These are phyloP conservation scores for Polyrhizophydium stewartii DNA, from an alignment of 371 early-diverging fungal genomes.

Conservation along the genomic window DNA sequence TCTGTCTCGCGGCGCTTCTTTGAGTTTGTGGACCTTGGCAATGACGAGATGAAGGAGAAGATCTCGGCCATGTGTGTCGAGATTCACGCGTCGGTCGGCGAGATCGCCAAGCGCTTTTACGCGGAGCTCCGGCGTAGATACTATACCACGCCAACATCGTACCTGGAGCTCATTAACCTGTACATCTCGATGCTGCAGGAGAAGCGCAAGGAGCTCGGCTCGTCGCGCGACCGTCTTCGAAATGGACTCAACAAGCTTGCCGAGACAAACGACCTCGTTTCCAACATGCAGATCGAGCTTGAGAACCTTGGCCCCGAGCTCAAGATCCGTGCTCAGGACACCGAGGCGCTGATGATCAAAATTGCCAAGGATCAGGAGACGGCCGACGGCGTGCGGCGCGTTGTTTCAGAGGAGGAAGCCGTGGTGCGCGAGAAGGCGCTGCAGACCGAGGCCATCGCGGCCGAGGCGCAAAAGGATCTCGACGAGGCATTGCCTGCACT, in stretches of 20 bases:
- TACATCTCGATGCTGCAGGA: constrained; percentile 52
- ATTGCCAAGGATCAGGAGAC: constrained; percentile 54
- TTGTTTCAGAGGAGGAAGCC: constrained; percentile 51
- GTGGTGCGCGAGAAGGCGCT: constrained; percentile 46
- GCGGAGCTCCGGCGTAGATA: constrained; percentile 48
- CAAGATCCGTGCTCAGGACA: constrained; percentile 43
- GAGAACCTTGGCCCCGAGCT: constrained; percentile 48
- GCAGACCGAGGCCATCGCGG: constrained; percentile 47
- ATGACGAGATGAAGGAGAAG: constrained; percentile 46
- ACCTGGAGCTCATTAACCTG: constrained; percentile 52
- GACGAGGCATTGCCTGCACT: constrained; percentile 55
- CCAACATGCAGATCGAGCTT: constrained; percentile 53
- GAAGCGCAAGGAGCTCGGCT: constrained; percentile 47
- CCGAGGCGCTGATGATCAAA: constrained; percentile 51
- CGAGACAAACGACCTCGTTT: constrained; percentile 51
- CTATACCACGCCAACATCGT: constrained; percentile 55
- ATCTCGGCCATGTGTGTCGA: constrained; percentile 50
- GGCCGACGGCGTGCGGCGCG: constrained; percentile 47
- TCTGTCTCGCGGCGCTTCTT: constrained; percentile 49
- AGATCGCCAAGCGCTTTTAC: constrained; percentile 39
- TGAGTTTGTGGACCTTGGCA: constrained; percentile 50
- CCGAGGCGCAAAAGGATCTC: constrained; percentile 50
- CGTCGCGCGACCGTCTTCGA: constrained; percentile 37
- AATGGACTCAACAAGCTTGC: constrained; percentile 48
- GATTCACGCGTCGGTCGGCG: constrained; percentile 48